Conservation (phyloP, 1,284 basidiomycete species). For the Tylopilus sp. region DNA sequence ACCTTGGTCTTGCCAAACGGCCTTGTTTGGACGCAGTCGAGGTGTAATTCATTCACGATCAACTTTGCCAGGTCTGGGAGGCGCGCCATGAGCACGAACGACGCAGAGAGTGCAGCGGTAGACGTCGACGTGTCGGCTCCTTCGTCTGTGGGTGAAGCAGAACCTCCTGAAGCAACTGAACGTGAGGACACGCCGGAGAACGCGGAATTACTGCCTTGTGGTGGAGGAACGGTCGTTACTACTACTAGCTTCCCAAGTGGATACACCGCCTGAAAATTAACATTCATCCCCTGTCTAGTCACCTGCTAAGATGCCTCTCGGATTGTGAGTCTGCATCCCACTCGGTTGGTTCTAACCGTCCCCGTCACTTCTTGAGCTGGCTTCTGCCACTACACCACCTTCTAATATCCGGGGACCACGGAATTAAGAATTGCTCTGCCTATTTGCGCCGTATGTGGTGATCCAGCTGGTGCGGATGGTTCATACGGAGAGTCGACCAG, state of each 20-base stretch:
- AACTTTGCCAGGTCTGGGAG: constrained; percentile 27
- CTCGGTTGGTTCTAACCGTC: constrained; percentile 23
- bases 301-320: constrained; percentile 11
- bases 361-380: constrained; percentile 1
- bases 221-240: constrained; percentile 3
- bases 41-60: constrained; percentile 44
- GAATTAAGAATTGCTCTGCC: too few species aligned
- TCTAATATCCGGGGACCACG: too few species aligned
- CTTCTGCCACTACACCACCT: neutral
- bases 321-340: constrained; percentile 27
- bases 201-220: constrained; percentile 8
- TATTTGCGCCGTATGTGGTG: too few species aligned
- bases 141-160: neutral
- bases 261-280: constrained; percentile 4
- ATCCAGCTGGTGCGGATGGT: too few species aligned
- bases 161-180: constrained; percentile 4
- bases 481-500: too few species aligned
- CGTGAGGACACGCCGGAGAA: neutral
- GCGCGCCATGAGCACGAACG: constrained; percentile 27
- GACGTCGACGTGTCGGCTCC: constrained; percentile 7
- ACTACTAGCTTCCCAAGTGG: constrained; percentile 1
- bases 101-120: constrained; percentile 9
- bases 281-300: constrained; percentile 2
- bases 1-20: constrained; percentile 47
- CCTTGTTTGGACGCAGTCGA: constrained; percentile 1